Evolutionary conservation across 176 grass and related monocot species (phyloP).

Genomic region (Dactylis glomerata): DNA sequence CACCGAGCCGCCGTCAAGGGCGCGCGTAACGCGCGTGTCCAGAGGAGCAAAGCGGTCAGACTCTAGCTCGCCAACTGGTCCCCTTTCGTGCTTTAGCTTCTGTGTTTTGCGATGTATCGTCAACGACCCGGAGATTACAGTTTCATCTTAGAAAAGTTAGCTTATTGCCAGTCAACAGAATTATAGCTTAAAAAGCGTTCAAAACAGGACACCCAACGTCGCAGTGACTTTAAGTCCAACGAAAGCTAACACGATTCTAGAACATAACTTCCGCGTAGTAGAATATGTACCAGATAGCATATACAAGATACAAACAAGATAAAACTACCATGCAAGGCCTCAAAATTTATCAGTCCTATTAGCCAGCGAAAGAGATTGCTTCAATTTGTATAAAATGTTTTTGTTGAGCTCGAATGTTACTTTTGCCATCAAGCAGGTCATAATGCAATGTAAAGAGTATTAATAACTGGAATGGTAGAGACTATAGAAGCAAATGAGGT

Average conservation of each 20-base stretch:
- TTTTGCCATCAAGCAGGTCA: too few relatives aligned
- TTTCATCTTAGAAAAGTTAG: not conserved
- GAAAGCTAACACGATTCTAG: not conserved
- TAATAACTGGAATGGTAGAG: too few relatives aligned
- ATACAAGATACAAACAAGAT: not conserved
- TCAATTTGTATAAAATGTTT: too few relatives aligned
- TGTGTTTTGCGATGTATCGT: not conserved
- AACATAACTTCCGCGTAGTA: not conserved
- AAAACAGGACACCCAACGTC: too few relatives aligned
- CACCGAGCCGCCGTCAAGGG: slow-evolving; percentile 60
- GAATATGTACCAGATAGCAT: not conserved
- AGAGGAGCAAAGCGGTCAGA: slow-evolving; percentile 79
- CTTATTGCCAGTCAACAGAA: not conserved
- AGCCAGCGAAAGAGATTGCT: too few relatives aligned
- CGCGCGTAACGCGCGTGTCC: slow-evolving; percentile 65
- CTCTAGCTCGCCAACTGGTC: not conserved
- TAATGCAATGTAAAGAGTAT: too few relatives aligned
- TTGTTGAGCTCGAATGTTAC: too few relatives aligned
- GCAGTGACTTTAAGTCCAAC: not conserved
- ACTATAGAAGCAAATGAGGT: too few relatives aligned
- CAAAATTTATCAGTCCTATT: too few relatives aligned
- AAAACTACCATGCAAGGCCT: too few relatives aligned
- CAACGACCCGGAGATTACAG: not conserved
- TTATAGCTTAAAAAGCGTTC: not conserved
- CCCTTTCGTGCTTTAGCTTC: not conserved